These are phyloP conservation scores for Candida anutae DNA, from an alignment of 1,139 yeast species.

Conservation along the genomic window DNA sequence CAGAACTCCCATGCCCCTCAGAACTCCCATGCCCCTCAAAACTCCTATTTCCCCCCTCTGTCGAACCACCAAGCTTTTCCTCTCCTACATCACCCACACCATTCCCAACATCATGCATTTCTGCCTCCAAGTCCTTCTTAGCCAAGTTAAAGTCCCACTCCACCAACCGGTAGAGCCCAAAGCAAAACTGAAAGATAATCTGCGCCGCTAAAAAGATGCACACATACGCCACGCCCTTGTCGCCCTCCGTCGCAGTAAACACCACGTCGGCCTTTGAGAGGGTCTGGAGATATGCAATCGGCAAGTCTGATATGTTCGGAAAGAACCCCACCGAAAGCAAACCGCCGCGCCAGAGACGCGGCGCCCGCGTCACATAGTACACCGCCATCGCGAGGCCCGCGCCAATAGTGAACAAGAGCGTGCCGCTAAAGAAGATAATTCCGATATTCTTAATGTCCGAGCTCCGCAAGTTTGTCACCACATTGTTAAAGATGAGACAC, in stretches of 20 bases:
- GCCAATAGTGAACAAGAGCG: constrained; percentile 35
- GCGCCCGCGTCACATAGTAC: constrained; percentile 39
- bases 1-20: no score
- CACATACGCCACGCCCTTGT: constrained; percentile 79
- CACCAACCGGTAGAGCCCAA: constrained; percentile 68
- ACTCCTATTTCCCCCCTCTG: no score
- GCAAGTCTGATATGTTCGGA: constrained; percentile 72
- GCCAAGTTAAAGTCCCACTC: constrained; percentile 52
- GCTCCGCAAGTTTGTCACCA: constrained; percentile 63
- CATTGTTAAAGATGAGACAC: constrained; percentile 68
- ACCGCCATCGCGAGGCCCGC: constrained; percentile 26
- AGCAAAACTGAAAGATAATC: constrained; percentile 61
- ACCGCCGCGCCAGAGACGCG: constrained; percentile 77
- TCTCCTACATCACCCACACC: no score
- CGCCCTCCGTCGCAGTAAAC: constrained; percentile 52
- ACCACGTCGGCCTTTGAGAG: constrained; percentile 55
- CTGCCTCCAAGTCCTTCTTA: constrained; percentile 2
- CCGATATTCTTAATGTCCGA: constrained; percentile 72
- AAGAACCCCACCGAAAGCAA: constrained; percentile 57
- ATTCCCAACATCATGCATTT: no score
- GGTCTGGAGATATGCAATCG: constrained; percentile 83
- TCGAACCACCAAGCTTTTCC: no score
- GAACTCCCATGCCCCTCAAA: no score
- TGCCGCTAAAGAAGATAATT: constrained; percentile 52
- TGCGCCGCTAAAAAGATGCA: constrained; percentile 74